Conservation (phyloP, 345 rosid species). For the Adansonia digitata region DNA sequence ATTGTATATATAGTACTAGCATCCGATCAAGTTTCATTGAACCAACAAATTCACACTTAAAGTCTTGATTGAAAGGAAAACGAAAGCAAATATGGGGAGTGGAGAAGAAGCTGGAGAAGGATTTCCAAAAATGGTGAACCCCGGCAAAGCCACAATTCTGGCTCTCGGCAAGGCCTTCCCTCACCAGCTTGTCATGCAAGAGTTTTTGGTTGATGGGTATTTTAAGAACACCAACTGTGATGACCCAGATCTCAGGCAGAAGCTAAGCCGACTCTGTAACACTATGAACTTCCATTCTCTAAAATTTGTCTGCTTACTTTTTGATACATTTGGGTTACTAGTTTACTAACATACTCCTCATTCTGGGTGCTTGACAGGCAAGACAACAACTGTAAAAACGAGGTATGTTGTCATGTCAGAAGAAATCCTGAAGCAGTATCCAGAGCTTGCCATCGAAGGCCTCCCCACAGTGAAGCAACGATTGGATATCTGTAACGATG, state of each 20-base stretch:
- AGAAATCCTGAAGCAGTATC: constrained; percentile 76
- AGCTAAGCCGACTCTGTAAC: constrained; percentile 84
- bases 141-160: neutral
- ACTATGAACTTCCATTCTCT: constrained; percentile 5
- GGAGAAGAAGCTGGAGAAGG: neutral
- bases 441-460: constrained; percentile 81
- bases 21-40: neutral
- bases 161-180: constrained; percentile 67
- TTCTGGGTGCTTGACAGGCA: constrained; percentile 42
- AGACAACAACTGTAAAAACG: constrained; percentile 91
- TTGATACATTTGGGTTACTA: neutral
- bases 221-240: constrained; percentile 87
- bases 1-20: constrained; percentile 23
- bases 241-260: constrained; percentile 82
- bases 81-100: constrained; percentile 2
- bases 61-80: constrained; percentile 1
- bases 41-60: too few species aligned
- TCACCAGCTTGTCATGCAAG: constrained; percentile 95
- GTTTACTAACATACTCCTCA: neutral
- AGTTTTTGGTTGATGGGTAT: constrained; percentile 84
- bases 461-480: constrained; percentile 79
- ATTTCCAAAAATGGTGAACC: neutral
- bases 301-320: neutral
- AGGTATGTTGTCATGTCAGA: constrained; percentile 97
- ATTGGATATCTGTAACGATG: constrained; percentile 68